Conservation (phyloP, 176 grass and related monocot genomes). For the Areca catechu region DNA sequence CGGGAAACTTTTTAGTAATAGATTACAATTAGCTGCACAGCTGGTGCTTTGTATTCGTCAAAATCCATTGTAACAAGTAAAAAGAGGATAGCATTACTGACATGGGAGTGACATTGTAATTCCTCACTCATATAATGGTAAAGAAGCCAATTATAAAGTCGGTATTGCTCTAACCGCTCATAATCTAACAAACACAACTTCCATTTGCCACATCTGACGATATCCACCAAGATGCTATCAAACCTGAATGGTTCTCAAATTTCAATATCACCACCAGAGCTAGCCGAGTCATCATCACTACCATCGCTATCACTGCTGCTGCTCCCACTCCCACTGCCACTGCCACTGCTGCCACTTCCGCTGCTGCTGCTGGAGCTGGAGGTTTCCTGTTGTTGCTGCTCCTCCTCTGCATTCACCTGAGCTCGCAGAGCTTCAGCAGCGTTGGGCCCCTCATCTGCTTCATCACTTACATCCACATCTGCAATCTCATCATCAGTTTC, state of each 20-base stretch:
- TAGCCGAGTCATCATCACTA: constrained; percentile 54
- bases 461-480: constrained; percentile 71
- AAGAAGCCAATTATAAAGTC: too few species aligned
- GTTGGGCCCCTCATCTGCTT: constrained; percentile 61
- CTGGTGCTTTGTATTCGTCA: too few species aligned
- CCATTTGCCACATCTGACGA: too few species aligned
- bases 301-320: constrained; percentile 55
- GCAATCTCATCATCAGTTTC: constrained; percentile 79
- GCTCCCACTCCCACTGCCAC: constrained; percentile 45
- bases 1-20: too few species aligned
- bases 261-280: constrained; percentile 47
- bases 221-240: too few species aligned
- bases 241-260: constrained; percentile 21
- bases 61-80: too few species aligned
- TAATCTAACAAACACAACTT: too few species aligned
- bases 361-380: constrained; percentile 28
- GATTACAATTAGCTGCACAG: too few species aligned
- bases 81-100: too few species aligned
- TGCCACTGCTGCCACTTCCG: constrained; percentile 41
- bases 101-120: too few species aligned
- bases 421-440: constrained; percentile 48
- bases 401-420: constrained; percentile 6
- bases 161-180: too few species aligned
- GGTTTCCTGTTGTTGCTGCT: constrained; percentile 4
- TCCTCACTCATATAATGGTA: too few species aligned